phyloP scores from a whole-genome alignment of 805 yeast species.

The Schwanniomyces pseudopolymorphus region DNA sequence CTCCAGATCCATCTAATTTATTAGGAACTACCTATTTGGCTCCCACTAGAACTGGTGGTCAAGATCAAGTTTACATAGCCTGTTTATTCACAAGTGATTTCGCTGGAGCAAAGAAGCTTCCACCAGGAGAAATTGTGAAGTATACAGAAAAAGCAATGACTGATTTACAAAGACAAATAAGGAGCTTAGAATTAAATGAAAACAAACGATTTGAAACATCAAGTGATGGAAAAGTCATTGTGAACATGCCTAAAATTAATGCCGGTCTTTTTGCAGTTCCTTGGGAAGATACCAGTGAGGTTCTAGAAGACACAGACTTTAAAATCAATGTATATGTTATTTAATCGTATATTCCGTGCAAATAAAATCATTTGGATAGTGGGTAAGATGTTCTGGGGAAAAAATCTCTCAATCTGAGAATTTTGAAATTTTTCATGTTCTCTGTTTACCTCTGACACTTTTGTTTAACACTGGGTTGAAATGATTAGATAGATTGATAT shows the following conservation, averaged over 20 bases:
- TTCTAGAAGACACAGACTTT: slow-evolving; percentile 34
- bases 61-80: slow-evolving; percentile 44
- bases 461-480: background rate
- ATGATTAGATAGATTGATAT: background rate
- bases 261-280: slow-evolving; percentile 81
- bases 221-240: slow-evolving; percentile 15
- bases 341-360: slow-evolving; percentile 10
- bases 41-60: slow-evolving; percentile 27
- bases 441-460: too few relatives aligned
- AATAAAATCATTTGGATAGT: too few relatives aligned
- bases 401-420: background rate
- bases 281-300: slow-evolving; percentile 66
- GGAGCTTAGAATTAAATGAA: slow-evolving; percentile 1
- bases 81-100: slow-evolving; percentile 72
- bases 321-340: slow-evolving; percentile 50
- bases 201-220: slow-evolving; percentile 7
- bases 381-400: background rate
- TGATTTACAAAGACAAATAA: slow-evolving; percentile 44
- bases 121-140: slow-evolving; percentile 45
- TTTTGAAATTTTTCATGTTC: too few relatives aligned
- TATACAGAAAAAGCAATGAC: slow-evolving; percentile 52
- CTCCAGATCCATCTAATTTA: slow-evolving; percentile 24
- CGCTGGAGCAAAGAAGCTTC: slow-evolving; percentile 42
- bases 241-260: slow-evolving; percentile 76
- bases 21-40: slow-evolving; percentile 58